Evolutionary conservation across 768 basidiomycete species (phyloP).

Genomic region (Tulasnella sp.): DNA sequence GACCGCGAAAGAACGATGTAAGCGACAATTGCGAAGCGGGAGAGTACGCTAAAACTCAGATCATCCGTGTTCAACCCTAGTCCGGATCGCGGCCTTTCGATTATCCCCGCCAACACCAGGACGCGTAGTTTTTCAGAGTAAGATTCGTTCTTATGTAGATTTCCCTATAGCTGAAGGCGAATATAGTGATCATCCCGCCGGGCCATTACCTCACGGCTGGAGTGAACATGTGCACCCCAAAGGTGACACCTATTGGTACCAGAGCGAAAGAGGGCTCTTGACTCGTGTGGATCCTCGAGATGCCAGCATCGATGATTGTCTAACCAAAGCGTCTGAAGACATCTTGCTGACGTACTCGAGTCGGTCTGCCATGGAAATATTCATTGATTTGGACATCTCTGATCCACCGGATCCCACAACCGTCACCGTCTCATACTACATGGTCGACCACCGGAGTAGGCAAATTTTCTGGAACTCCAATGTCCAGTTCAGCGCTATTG

Average conservation of each 20-base stretch:
- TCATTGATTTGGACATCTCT: background rate
- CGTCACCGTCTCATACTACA: conserved; percentile 6
- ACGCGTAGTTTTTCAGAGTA: background rate
- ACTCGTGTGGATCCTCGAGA: conserved; percentile 9
- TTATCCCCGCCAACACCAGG: background rate
- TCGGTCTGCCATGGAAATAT: background rate
- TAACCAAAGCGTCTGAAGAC: background rate
- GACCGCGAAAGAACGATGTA: background rate
- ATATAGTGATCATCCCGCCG: background rate
- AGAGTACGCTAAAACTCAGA: background rate
- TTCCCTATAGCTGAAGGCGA: background rate
- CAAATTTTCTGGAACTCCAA: conserved; percentile 13
- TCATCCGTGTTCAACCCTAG: background rate
- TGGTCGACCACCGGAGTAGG: conserved; percentile 7
- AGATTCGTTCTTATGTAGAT: background rate
- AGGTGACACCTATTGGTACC: conserved; percentile 13
- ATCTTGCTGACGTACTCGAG: background rate
- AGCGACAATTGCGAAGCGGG: background rate
- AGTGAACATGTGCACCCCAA: background rate
- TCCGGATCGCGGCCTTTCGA: background rate
- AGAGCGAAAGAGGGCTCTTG: background rate
- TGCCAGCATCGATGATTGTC: background rate
- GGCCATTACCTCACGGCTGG: conserved; percentile 4
- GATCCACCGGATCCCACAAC: too few species aligned
- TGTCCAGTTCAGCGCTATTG: background rate